Percentiles rank a stretch among this genome's conserved stretches.
phyloP scores from a whole-genome alignment of 1,284 basidiomycete species.

The Fereydounia khargensis region DNA sequence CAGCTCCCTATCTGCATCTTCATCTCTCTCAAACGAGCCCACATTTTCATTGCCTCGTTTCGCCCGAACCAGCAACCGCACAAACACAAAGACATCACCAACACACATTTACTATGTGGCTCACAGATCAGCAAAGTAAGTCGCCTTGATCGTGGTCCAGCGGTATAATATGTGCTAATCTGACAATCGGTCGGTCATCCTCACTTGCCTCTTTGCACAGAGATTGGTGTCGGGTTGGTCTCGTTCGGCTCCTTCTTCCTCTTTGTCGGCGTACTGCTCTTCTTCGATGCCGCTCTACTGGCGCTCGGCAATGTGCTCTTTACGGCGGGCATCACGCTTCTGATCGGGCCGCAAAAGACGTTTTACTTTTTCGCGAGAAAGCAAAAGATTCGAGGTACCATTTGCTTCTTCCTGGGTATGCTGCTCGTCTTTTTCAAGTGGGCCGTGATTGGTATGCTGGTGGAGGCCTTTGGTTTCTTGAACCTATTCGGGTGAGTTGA shows the following conservation, averaged over 20 bases:
- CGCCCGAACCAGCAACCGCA: background rate
- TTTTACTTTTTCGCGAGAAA: slow-evolving; percentile 97
- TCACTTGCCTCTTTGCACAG: slow-evolving; percentile 16
- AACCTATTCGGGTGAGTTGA: slow-evolving; percentile 88
- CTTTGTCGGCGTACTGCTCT: slow-evolving; percentile 88
- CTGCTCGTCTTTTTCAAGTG: slow-evolving; percentile 76
- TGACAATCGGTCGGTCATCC: background rate
- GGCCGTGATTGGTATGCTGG: slow-evolving; percentile 86
- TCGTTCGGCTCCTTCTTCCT: slow-evolving; percentile 97
- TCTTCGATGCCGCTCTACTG: slow-evolving; percentile 95
- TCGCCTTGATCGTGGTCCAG: too few species aligned
- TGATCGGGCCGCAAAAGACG: slow-evolving; percentile 68
- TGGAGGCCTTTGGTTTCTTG: slow-evolving; percentile 81
- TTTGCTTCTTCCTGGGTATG: slow-evolving; percentile 57
- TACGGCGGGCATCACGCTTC: slow-evolving; percentile 52
- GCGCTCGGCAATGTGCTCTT: slow-evolving; percentile 78
- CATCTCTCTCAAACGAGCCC: too few species aligned
- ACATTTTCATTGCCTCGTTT: too few species aligned
- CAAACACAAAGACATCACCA: background rate
- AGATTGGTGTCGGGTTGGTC: slow-evolving; percentile 76
- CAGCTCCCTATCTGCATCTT: too few species aligned
- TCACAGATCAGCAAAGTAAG: slow-evolving; percentile 57
- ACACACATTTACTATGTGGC: slow-evolving; percentile 46
- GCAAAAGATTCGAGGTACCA: slow-evolving; percentile 88
- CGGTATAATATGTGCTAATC: slow-evolving; percentile 1